phyloP scores from a whole-genome alignment of 768 basidiomycete genomes.

The Udeniomyces megalosporus region DNA sequence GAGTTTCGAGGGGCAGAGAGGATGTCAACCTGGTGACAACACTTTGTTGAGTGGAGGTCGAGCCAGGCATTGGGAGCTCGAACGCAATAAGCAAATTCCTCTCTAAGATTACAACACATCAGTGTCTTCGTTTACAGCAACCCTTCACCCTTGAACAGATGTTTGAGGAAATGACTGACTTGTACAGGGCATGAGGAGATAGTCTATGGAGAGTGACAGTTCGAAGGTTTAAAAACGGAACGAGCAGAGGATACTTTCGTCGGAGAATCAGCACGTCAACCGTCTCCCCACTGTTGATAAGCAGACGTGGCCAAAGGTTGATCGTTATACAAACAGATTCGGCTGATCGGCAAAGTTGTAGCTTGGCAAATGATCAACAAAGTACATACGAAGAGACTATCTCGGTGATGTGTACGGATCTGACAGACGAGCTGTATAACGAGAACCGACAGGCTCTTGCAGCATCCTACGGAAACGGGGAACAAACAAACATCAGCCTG shows the following conservation, averaged over 20 bases:
- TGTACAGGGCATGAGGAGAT: neutral
- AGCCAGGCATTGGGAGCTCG: slow-evolving; percentile 5
- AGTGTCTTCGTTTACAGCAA: too few relatives aligned
- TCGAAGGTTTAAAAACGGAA: neutral
- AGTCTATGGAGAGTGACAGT: slow-evolving; percentile 7
- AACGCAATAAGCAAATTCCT: slow-evolving; percentile 5
- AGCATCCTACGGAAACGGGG: too few relatives aligned
- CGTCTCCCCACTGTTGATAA: neutral
- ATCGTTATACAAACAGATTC: too few relatives aligned
- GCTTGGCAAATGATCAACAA: too few relatives aligned
- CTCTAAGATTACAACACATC: too few relatives aligned
- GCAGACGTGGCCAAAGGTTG: too few relatives aligned
- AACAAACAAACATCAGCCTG: too few relatives aligned
- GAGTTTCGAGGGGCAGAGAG: neutral
- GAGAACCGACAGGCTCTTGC: neutral
- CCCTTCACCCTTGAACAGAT: too few relatives aligned
- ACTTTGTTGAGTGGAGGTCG: slow-evolving; percentile 4
- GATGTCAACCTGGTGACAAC: slow-evolving; percentile 3
- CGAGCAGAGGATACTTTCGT: slow-evolving; percentile 1
- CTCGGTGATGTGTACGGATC: slow-evolving; percentile 10
- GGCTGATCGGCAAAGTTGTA: too few relatives aligned
- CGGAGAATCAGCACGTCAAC: slow-evolving; percentile 12
- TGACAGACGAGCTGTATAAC: neutral
- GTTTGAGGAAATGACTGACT: too few relatives aligned
- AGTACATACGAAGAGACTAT: neutral